These are phyloP conservation scores for Pseudoperonospora humuli DNA, from an alignment of 352 stramenopile genomes.

Conservation along the genomic window DNA sequence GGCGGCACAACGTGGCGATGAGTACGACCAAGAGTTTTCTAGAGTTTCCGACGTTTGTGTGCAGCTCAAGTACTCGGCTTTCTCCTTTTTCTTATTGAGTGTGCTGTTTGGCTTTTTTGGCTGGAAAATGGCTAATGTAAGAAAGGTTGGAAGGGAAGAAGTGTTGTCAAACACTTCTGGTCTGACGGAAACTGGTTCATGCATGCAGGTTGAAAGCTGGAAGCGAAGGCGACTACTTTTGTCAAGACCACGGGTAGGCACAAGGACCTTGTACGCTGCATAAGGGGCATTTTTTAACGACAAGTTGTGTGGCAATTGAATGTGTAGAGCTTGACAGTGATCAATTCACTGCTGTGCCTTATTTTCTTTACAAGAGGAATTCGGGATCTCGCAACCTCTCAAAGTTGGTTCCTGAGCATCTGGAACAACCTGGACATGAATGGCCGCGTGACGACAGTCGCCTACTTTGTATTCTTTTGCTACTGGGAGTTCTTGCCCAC, in stretches of 20 bases:
- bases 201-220: constrained; percentile 48
- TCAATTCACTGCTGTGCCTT: constrained; percentile 70
- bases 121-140: constrained; percentile 80
- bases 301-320: constrained; percentile 3
- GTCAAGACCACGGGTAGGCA: constrained; percentile 55
- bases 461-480: constrained; percentile 81
- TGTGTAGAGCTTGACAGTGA: constrained; percentile 59
- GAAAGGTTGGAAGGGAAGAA: constrained; percentile 1
- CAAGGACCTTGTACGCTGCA: neutral
- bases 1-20: constrained; percentile 48
- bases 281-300: neutral
- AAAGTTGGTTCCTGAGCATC: constrained; percentile 81
- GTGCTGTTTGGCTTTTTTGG: constrained; percentile 78
- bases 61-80: constrained; percentile 76
- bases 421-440: constrained; percentile 85
- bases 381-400: constrained; percentile 68
- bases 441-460: constrained; percentile 65
- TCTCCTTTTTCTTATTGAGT: constrained; percentile 74
- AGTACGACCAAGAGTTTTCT: constrained; percentile 82
- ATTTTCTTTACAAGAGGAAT: constrained; percentile 80
- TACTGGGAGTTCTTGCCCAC: constrained; percentile 85
- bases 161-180: neutral
- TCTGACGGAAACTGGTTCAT: neutral
- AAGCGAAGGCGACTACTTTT: constrained; percentile 66
- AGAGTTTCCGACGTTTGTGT: constrained; percentile 69